Conservation (phyloP, 2,329 filamentous ascomycete species). For the Paecilomyces formosus region DNA sequence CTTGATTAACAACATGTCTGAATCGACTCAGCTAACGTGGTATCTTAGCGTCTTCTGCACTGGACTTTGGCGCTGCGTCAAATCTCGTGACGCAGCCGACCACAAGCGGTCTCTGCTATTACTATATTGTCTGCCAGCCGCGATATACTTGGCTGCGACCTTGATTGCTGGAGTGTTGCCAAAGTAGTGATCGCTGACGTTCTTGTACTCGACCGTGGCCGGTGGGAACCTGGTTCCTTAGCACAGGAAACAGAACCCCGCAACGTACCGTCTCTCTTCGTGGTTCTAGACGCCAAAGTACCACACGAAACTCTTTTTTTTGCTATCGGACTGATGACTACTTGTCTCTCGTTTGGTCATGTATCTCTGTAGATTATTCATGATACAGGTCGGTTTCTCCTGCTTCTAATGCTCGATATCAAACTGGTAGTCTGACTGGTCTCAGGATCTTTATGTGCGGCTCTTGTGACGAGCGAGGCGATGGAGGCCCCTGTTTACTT, state of each 20-base stretch:
- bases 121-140: background rate
- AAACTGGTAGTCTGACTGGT: background rate
- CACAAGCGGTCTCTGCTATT: background rate
- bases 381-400: background rate
- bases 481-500: background rate
- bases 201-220: background rate
- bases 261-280: background rate
- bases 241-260: background rate
- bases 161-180: background rate
- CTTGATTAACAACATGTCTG: background rate
- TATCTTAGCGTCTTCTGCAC: background rate
- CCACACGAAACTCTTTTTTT: background rate
- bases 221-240: background rate
- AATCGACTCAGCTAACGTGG: background rate
- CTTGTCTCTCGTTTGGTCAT: background rate
- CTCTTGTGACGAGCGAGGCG: background rate
- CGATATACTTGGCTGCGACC: background rate
- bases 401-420: background rate
- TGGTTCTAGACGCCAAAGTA: background rate
- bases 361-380: background rate
- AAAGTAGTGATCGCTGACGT: background rate
- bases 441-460: background rate
- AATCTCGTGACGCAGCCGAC: background rate
- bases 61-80: background rate
- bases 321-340: background rate